phyloP scores from a whole-genome alignment of 208 protist genomes.

The Strigomonas culicis region DNA sequence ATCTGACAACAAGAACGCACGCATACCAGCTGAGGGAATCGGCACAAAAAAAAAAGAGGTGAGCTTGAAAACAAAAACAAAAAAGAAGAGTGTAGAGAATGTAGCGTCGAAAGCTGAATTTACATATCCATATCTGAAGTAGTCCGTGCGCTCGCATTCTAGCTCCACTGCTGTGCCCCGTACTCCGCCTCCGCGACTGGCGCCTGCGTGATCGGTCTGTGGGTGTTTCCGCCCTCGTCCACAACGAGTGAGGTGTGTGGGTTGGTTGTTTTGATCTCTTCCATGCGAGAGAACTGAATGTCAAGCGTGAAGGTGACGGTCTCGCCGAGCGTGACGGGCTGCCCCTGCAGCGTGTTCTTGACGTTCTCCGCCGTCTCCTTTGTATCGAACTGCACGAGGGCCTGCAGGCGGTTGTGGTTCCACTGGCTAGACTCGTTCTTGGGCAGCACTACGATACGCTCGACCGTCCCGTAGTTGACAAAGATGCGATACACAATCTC shows the following conservation, averaged over 20 bases:
- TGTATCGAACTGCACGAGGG: conserved; percentile 88
- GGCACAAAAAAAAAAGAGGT: conserved; percentile 11
- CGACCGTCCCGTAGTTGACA: conserved; percentile 77
- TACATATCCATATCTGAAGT: not conserved
- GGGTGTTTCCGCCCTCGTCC: conserved; percentile 60
- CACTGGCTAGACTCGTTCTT: conserved; percentile 89
- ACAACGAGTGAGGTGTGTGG: conserved; percentile 75
- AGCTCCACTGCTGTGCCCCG: conserved; percentile 9
- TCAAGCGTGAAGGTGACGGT: conserved; percentile 88
- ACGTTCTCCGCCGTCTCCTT: conserved; percentile 76
- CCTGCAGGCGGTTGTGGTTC: conserved; percentile 90
- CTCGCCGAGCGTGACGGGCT: conserved; percentile 87
- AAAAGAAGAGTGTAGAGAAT: not conserved
- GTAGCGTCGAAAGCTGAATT: not conserved
- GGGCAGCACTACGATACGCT: conserved; percentile 88
- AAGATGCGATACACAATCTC: conserved; percentile 92
- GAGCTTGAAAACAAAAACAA: not conserved
- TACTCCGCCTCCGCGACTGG: not conserved
- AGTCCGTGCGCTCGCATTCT: not conserved
- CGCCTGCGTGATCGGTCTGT: conserved; percentile 27
- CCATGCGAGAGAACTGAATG: conserved; percentile 91
- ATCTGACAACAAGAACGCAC: no score
- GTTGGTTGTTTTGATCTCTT: conserved; percentile 88
- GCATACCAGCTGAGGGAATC: not conserved
- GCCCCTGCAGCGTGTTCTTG: conserved; percentile 88